These are phyloP conservation scores for Coemansia sp. DNA, from an alignment of 192 early-diverging fungal genomes.

Conservation along the genomic window DNA sequence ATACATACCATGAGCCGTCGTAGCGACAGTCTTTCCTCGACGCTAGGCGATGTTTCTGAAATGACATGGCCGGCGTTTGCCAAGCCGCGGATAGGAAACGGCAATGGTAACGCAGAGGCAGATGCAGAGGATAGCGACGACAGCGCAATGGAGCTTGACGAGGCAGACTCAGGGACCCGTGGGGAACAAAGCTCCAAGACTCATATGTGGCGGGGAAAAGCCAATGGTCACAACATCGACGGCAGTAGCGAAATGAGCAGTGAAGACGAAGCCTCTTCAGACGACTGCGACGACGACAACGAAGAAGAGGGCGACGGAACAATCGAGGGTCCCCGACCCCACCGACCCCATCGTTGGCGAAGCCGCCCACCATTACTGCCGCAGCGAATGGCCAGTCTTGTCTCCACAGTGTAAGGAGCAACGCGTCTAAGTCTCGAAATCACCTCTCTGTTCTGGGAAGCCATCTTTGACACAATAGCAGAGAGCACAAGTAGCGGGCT, in stretches of 20 bases:
- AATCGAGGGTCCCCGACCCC: background rate
- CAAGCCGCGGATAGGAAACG: background rate
- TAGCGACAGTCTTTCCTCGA: background rate
- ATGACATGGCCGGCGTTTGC: slow-evolving; percentile 1
- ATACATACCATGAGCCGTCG: background rate
- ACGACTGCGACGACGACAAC: slow-evolving; percentile 1
- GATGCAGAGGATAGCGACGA: slow-evolving; percentile 3
- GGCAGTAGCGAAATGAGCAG: slow-evolving; percentile 3
- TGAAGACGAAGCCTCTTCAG: slow-evolving; percentile 1
- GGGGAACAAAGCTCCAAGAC: slow-evolving; percentile 5
- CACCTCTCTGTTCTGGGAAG: slow-evolving; percentile 49
- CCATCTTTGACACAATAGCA: slow-evolving; percentile 48
- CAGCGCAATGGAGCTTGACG: slow-evolving; percentile 5
- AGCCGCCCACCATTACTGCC: slow-evolving; percentile 45
- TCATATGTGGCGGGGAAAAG: background rate
- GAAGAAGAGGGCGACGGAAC: background rate
- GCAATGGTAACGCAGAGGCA: background rate
- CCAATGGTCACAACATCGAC: background rate
- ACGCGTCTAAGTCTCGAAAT: slow-evolving; percentile 52
- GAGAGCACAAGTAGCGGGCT: slow-evolving; percentile 47
- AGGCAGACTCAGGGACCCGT: slow-evolving; percentile 1
- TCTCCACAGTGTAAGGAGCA: slow-evolving; percentile 43
- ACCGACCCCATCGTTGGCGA: slow-evolving; percentile 26
- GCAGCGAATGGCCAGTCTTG: slow-evolving; percentile 40
- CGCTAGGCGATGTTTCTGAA: background rate